These are phyloP conservation scores for Sclerotinia sclerotiorum DNA, from an alignment of 2,329 filamentous ascomycete species.

Conservation along the genomic window DNA sequence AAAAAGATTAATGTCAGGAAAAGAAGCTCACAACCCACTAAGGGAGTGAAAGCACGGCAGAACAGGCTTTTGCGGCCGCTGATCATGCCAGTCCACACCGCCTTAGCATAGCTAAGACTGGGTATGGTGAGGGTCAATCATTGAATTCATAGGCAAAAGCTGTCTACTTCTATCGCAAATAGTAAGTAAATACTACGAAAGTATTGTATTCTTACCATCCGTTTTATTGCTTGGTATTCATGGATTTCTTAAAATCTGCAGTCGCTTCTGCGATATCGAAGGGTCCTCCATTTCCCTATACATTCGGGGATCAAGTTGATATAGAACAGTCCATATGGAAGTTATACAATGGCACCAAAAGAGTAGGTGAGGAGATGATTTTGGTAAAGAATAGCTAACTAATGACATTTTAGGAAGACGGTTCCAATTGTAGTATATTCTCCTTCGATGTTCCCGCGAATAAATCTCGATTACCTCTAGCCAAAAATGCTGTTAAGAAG, in stretches of 20 bases:
- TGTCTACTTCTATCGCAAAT: constrained; percentile 21
- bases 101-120: background rate
- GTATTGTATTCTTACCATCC: constrained; percentile 7
- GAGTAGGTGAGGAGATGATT: constrained; percentile 51
- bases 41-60: background rate
- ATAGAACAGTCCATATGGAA: constrained; percentile 93
- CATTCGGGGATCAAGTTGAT: constrained; percentile 89
- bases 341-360: constrained; percentile 90
- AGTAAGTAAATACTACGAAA: background rate
- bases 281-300: constrained; percentile 88
- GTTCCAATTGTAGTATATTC: constrained; percentile 93
- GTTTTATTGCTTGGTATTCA: constrained; percentile 44
- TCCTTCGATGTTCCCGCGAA: constrained; percentile 87
- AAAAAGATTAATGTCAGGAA: too few species aligned
- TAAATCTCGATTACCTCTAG: constrained; percentile 77
- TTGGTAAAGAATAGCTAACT: constrained; percentile 26
- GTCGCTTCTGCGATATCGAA: constrained; percentile 96
- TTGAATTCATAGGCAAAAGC: constrained; percentile 13
- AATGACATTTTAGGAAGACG: constrained; percentile 68
- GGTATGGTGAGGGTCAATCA: constrained; percentile 19
- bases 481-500: constrained; percentile 92
- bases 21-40: too few species aligned
- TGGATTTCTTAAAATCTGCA: constrained; percentile 98
- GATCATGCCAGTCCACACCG: background rate
- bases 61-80: constrained; percentile 7